Conservation (phyloP, 2,329 filamentous ascomycete genomes). For the Phialemonium atrogriseum region DNA sequence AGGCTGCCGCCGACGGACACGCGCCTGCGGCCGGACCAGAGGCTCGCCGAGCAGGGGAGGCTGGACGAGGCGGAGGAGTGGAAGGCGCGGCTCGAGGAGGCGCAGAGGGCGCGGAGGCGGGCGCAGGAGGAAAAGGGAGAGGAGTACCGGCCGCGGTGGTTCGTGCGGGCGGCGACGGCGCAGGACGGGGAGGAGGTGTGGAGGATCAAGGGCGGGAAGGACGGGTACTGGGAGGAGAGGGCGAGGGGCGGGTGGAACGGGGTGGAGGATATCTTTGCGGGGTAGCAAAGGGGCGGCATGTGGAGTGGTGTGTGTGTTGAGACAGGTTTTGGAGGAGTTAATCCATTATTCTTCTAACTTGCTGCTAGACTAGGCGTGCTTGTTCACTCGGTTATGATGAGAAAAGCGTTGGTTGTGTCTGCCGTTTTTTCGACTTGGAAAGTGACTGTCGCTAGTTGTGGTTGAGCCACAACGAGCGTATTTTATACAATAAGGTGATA, state of each 20-base stretch:
- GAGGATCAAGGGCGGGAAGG: constrained; percentile 71
- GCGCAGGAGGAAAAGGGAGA: constrained; percentile 70
- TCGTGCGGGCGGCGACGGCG: constrained; percentile 58
- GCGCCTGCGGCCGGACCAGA: constrained; percentile 78
- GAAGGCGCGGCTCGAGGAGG: constrained; percentile 80
- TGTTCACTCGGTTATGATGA: too few relatives aligned
- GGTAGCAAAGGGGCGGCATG: not conserved
- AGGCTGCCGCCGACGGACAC: constrained; percentile 76
- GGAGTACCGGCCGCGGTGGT: constrained; percentile 73
- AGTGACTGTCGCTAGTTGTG: too few relatives aligned
- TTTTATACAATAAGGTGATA: too few relatives aligned
- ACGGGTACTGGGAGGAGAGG: constrained; percentile 90
- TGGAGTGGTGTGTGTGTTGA: too few relatives aligned
- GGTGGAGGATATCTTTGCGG: constrained; percentile 41
- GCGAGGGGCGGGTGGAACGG: constrained; percentile 57
- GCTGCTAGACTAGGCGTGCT: too few relatives aligned
- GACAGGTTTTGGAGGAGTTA: too few relatives aligned
- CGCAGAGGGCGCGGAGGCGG: constrained; percentile 66
- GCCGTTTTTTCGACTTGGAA: too few relatives aligned
- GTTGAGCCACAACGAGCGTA: too few relatives aligned
- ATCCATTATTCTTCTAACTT: too few relatives aligned
- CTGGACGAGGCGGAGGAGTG: constrained; percentile 75
- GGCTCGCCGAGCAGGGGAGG: constrained; percentile 71
- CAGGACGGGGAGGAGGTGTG: constrained; percentile 59
- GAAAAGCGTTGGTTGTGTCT: too few relatives aligned